Base-by-base conservation (phyloP, 176 grass and related monocot genomes). In the Bolboschoenus planiculmis region DNA sequence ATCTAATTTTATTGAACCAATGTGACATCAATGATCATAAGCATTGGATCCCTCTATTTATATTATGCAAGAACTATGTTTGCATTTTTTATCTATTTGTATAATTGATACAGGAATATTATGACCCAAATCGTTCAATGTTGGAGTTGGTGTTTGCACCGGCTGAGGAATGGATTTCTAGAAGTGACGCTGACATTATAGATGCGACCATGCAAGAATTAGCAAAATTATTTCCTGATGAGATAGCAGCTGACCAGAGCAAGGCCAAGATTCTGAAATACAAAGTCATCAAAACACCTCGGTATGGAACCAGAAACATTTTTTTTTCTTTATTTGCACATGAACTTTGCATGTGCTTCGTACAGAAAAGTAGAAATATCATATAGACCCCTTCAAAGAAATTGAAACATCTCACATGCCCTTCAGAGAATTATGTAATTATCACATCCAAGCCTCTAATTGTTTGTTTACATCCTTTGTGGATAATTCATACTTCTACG, bases 111-210 rank as follows among this genome's bases (percentile, higher is more conserved):
- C 83, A 99, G 92, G 96, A 99, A 86, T 99, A 99, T 80, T 91
- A 99, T 83, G 96, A 99, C 81, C 92, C 91, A 65, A 85, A 99
- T 71, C 90, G 84, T 82, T 99, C 96, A 31, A 99, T 98, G 92
- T 48, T 98, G 79, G 96, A 95, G 83, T 86, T 99, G 85, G 91
- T 99, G 72, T 99, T 99, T 74, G 92, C 96, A 71, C 96, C 96
- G 7, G 96, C 96, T 18, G 96, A 95, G 30, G 87, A 99, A 95
- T 99, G 93, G 93, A 86, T 95, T 67, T 94, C 89, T 80, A 44
- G 83, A 50, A 99, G 89, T 66, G 86, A 93, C 56, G 80, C 91
- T 33, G 93, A 99, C 75, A 99, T 99, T 43, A 93, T 99, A 31
- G 86, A 95, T 78, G 92, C 89, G 21, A 93, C 95, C 46, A 93